These are phyloP conservation scores for Calonectria fujianensis DNA, from an alignment of 2,329 filamentous ascomycete genomes.

Conservation along the genomic window DNA sequence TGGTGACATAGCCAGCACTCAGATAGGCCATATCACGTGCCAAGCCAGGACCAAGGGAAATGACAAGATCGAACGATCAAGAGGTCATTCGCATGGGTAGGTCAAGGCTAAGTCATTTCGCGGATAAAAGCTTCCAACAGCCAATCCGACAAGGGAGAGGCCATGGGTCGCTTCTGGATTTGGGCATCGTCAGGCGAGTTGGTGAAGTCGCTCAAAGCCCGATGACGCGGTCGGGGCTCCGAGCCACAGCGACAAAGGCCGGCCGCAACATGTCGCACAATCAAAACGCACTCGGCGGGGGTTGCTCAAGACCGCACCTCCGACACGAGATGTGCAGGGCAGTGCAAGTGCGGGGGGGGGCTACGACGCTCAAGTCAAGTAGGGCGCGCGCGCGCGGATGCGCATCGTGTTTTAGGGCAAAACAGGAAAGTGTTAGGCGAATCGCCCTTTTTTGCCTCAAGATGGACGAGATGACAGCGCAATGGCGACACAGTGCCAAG, in stretches of 20 bases:
- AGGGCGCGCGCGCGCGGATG: too few species aligned
- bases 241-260: not conserved
- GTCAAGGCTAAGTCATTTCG: not conserved
- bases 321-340: not conserved
- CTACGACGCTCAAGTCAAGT: too few species aligned
- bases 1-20: not conserved
- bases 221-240: not conserved
- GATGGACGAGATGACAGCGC: too few species aligned
- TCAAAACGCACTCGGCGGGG: not conserved
- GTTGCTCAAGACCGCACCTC: not conserved
- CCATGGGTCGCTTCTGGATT: not conserved
- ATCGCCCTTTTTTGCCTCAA: not conserved
- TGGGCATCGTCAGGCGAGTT: too few species aligned
- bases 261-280: too few species aligned
- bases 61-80: not conserved
- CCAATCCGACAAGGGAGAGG: not conserved
- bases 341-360: too few species aligned
- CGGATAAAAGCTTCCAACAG: not conserved
- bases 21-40: not conserved
- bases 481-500: not conserved
- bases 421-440: not conserved
- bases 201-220: not conserved
- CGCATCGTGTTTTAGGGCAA: not conserved
- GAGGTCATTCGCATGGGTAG: not conserved
- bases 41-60: too few species aligned